These are phyloP conservation scores for Ophiocordyceps camponoti-leonardi DNA, from an alignment of 2,329 filamentous ascomycete genomes.

Conservation along the genomic window DNA sequence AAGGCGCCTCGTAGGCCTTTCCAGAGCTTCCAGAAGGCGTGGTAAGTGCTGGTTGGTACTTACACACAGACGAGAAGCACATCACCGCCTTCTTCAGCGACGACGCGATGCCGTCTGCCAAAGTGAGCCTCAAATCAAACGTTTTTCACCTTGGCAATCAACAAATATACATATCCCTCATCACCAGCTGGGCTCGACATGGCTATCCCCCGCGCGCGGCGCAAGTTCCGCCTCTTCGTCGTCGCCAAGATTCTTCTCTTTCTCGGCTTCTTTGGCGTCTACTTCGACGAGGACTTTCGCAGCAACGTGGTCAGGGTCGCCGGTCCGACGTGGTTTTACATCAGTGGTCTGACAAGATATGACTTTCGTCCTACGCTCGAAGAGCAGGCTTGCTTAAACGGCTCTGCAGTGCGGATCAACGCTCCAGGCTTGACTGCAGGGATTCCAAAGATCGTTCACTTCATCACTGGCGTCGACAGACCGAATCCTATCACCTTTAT, in stretches of 20 bases:
- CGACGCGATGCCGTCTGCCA: no score
- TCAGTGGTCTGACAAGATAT: background rate
- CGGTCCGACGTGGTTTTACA: background rate
- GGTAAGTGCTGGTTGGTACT: no score
- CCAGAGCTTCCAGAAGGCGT: no score
- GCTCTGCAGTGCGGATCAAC: conserved; percentile 1
- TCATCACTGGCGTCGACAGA: background rate
- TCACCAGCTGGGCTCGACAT: background rate
- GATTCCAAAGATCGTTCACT: conserved; percentile 1
- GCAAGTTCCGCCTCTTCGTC: background rate
- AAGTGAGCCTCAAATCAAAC: no score
- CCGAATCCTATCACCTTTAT: background rate
- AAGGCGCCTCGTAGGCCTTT: no score
- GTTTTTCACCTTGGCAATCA: no score
- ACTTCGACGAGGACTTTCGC: background rate
- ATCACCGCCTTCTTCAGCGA: no score
- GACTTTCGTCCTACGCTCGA: background rate
- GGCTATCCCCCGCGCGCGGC: background rate
- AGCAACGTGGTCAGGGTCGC: background rate
- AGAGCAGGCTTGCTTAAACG: conserved; percentile 1
- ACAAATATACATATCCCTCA: no score
- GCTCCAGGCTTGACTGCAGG: background rate
- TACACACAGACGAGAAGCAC: no score
- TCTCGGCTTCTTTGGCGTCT: background rate
- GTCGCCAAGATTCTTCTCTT: background rate